Conservation (phyloP, 2,329 filamentous ascomycete genomes). For the Orbilia quercus region DNA sequence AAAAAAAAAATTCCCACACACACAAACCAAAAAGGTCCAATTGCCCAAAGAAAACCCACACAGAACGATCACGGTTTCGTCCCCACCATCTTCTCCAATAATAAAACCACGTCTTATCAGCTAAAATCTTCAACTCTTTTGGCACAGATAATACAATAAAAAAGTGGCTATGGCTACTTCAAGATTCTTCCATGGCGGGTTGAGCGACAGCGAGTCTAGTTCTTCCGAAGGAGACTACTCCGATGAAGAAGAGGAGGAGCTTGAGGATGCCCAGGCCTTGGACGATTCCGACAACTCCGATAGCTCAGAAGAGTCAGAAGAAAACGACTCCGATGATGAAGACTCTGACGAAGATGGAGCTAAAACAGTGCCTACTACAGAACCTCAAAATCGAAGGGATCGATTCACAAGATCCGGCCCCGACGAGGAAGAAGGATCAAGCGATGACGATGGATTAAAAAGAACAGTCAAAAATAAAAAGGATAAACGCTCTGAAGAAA, state of each 20-base stretch:
- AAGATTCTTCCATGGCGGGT: conserved; percentile 93
- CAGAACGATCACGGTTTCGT: no score
- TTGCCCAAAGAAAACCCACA: no score
- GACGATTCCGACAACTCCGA: conserved; percentile 53
- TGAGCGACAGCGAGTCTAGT: conserved; percentile 94
- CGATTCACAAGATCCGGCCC: conserved; percentile 83
- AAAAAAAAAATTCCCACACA: no score
- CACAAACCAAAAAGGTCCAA: no score
- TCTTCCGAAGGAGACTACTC: conserved; percentile 95
- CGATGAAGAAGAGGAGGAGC: conserved; percentile 78
- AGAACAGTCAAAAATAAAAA: conserved; percentile 96
- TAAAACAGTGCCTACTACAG: conserved; percentile 68
- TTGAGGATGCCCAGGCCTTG: conserved; percentile 64
- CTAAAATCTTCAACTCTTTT: background rate
- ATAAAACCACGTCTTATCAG: no score
- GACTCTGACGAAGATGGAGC: conserved; percentile 70
- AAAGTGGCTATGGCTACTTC: conserved; percentile 71
- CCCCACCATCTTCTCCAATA: no score
- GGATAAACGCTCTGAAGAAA: conserved; percentile 94
- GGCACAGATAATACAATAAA: background rate
- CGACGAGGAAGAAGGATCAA: conserved; percentile 83
- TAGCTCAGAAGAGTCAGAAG: conserved; percentile 63
- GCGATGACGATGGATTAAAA: conserved; percentile 84
- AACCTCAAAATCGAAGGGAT: conserved; percentile 75
- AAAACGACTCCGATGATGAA: conserved; percentile 67